Conservation (phyloP, 164 flowering plant species). For the Platanus orientalis region DNA sequence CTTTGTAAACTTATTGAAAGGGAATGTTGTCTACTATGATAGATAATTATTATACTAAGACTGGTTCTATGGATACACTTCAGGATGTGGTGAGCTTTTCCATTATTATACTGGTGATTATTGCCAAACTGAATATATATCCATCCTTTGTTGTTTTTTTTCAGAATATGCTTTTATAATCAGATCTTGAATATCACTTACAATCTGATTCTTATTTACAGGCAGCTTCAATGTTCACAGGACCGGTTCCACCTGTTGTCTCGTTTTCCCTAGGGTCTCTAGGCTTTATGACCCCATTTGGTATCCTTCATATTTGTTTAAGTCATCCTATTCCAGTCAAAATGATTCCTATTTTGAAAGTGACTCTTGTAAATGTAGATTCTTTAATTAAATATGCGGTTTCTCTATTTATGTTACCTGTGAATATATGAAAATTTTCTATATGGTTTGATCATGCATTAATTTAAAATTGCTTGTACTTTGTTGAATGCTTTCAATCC, state of each 20-base stretch:
- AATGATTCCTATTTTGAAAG: not conserved
- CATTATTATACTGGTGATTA: not conserved
- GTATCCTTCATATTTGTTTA: conserved; percentile 59
- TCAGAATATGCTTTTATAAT: not conserved
- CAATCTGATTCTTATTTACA: conserved; percentile 31
- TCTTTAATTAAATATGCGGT: not conserved
- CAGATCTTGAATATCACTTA: conserved; percentile 1
- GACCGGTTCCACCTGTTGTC: conserved; percentile 94
- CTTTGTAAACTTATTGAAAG: too few species aligned
- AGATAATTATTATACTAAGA: too few species aligned
- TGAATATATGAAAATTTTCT: not conserved
- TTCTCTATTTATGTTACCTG: not conserved
- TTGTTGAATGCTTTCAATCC: not conserved
- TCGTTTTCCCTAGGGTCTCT: conserved; percentile 93
- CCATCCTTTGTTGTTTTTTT: not conserved
- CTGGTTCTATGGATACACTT: too few species aligned
- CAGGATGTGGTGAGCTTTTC: not conserved
- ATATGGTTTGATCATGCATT: not conserved
- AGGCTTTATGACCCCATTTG: conserved; percentile 96
- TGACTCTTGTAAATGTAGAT: not conserved
- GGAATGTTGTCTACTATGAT: too few species aligned
- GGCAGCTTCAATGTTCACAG: conserved; percentile 98
- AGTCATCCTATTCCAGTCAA: not conserved
- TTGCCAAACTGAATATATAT: not conserved
- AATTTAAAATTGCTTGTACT: not conserved